Evolutionary conservation across 768 basidiomycete genomes (phyloP).

Genomic region (Leccinum disarticulatum): DNA sequence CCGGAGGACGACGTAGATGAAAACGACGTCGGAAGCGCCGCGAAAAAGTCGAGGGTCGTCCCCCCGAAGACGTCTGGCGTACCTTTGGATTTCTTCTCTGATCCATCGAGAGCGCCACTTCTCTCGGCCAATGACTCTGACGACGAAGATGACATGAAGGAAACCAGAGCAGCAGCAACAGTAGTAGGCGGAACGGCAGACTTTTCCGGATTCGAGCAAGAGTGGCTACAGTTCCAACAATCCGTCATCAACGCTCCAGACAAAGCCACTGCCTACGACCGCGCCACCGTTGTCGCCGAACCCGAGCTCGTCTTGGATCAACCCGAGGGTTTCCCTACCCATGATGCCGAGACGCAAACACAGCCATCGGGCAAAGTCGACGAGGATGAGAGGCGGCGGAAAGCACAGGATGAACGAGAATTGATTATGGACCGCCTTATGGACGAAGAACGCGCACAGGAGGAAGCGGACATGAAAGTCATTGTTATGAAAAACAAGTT

Average conservation of each 20-base stretch:
- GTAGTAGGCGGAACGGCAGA: neutral
- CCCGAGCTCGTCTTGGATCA: constrained; percentile 49
- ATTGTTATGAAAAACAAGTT: constrained; percentile 57
- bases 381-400: constrained; percentile 46
- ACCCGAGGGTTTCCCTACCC: constrained; percentile 49
- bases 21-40: constrained; percentile 19
- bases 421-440: constrained; percentile 83
- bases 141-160: constrained; percentile 37
- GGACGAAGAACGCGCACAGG: constrained; percentile 81
- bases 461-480: neutral
- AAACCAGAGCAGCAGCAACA: constrained; percentile 3
- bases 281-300: constrained; percentile 25
- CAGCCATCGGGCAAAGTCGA: constrained; percentile 11
- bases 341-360: constrained; percentile 25
- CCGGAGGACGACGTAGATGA: constrained; percentile 27
- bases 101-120: constrained; percentile 54
- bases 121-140: constrained; percentile 39
- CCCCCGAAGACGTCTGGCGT: constrained; percentile 34
- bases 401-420: constrained; percentile 73
- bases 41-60: constrained; percentile 33
- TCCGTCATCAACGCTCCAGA: constrained; percentile 56
- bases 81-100: constrained; percentile 81
- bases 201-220: constrained; percentile 43
- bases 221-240: constrained; percentile 73
- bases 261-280: constrained; percentile 36